Evolutionary conservation across 208 protist genomes (phyloP), one percentile per base, ranked within the genome.

Genomic region (Vickermania spadyakhi): DNA sequence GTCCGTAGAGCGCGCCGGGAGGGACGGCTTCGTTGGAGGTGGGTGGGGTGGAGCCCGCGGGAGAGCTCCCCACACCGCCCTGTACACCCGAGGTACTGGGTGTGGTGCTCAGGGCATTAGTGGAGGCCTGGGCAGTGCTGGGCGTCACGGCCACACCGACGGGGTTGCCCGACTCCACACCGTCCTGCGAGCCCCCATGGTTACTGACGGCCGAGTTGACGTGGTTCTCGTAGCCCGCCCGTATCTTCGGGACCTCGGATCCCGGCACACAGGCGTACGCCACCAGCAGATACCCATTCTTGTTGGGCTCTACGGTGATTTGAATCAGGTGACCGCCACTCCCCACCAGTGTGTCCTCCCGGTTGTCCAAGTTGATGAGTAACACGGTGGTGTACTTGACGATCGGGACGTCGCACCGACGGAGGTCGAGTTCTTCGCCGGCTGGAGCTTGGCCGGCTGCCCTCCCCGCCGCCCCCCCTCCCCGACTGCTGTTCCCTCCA

Each of bases 201-300:
- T 45, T 21, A 41, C 55, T 45, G 11, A 18, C 18, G 11, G 7
- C 18, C 36, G 7, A 7, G 14, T 23, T 27, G 28, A 31, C 28
- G 2, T 27, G 22, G 50, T 13, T 23, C 21, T 4, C n/a, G 1
- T 49, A 42, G 5, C 25, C 5, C 4, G 26, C 28, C 14, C 1
- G n/a, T 13, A 52, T 2, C 18, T 23, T n/a, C 11, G 28, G 7
- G n/a, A 60, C 66, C 23, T 69, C 66, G 4, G 25, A 2, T 0
- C 49, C 31, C 3, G 76, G 74, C 25, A 86, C 68, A 18, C 60
- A 30, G 1, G 75, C 74, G 69, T 81, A 86, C 22, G 84, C 89
- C 52, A 91, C 75, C 25, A 96, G 45, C 18, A 94, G 58, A 64
- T 91, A 92, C 1, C 89, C 89, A 14, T 75, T 77, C 14, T 81